phyloP scores from a whole-genome alignment of 2,329 filamentous ascomycete species.

The Seiridium unicorne region DNA sequence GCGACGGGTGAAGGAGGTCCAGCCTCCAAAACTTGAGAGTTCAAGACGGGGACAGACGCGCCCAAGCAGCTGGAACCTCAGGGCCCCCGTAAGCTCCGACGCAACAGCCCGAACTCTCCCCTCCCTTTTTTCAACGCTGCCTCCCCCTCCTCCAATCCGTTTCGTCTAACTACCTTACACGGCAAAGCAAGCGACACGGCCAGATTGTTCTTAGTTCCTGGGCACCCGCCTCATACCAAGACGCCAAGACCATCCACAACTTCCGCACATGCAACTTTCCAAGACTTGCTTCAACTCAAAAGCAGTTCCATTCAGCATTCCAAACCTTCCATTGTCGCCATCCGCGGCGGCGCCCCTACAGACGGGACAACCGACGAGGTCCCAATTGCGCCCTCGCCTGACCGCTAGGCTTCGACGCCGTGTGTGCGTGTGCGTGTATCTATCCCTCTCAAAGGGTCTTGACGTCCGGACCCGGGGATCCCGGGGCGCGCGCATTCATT shows the following conservation, averaged over 20 bases:
- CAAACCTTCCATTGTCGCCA: background rate
- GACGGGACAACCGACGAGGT: background rate
- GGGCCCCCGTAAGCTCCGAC: too few relatives aligned
- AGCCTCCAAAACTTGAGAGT: too few relatives aligned
- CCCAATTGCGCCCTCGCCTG: background rate
- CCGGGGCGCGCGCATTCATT: background rate
- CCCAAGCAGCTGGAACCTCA: background rate
- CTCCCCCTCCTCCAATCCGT: background rate
- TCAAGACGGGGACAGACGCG: background rate
- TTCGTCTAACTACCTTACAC: background rate
- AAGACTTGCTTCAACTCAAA: conserved; percentile 6
- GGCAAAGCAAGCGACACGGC: conserved; percentile 1
- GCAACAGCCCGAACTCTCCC: background rate
- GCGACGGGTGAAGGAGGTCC: background rate
- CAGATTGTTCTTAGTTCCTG: conserved; percentile 7
- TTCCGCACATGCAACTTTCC: conserved; percentile 9
- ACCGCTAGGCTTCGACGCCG: background rate
- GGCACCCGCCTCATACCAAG: conserved; percentile 7
- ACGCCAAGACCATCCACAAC: conserved; percentile 9
- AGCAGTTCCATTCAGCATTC: background rate
- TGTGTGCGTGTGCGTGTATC: background rate
- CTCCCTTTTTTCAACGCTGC: background rate
- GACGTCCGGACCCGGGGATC: background rate
- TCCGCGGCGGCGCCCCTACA: background rate
- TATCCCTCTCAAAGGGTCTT: background rate